Evolutionary conservation across 371 early-diverging fungal genomes (phyloP).

Genomic region (Rhizopus delemar): DNA sequence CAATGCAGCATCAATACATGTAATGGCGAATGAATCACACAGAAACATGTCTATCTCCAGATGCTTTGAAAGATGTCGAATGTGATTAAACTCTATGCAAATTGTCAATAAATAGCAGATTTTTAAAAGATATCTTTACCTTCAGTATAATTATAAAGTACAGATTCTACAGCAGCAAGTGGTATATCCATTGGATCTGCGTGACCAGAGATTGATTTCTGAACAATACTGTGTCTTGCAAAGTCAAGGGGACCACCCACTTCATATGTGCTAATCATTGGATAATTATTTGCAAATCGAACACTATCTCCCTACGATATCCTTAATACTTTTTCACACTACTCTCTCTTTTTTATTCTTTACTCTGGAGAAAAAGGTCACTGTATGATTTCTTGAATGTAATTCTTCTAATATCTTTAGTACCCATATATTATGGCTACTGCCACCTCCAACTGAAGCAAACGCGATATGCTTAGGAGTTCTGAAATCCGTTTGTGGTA

Average conservation of each 20-base stretch:
- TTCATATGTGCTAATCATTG: constrained; percentile 12
- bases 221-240: neutral
- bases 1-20: constrained; percentile 10
- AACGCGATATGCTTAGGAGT: constrained; percentile 10
- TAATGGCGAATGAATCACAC: constrained; percentile 10
- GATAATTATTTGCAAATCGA: constrained; percentile 18
- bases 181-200: neutral
- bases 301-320: constrained; percentile 24
- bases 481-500: neutral
- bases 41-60: constrained; percentile 7
- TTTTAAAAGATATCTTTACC: neutral
- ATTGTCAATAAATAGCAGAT: neutral
- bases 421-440: constrained; percentile 18
- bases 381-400: constrained; percentile 12
- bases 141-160: constrained; percentile 1
- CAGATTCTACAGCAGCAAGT: neutral
- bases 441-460: constrained; percentile 11
- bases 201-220: neutral
- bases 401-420: constrained; percentile 21
- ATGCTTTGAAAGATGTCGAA: neutral
- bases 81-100: constrained; percentile 8
- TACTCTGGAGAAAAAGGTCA: constrained; percentile 15
- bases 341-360: neutral
- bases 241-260: constrained; percentile 8
- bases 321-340: neutral